A percentile compares a stretch with the other conserved stretches of the same genome.
Evolutionary conservation across 805 yeast genomes (phyloP).

Genomic region (Komagataella ulmi): DNA sequence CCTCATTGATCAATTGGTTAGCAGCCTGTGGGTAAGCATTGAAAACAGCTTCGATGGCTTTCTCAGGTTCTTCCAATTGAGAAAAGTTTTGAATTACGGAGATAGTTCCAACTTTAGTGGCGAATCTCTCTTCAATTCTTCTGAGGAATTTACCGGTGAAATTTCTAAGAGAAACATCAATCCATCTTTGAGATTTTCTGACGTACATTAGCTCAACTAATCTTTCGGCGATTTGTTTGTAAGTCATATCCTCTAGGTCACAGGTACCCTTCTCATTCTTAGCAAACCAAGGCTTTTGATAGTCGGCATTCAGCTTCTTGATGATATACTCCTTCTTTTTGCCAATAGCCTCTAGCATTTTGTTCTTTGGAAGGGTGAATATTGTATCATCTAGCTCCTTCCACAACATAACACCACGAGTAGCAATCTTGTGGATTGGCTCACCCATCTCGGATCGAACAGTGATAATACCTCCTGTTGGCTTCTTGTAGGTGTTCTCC

Average conservation of each 20-base stretch:
- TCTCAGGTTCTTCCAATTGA: slow-evolving; percentile 57
- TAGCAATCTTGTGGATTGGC: slow-evolving; percentile 97
- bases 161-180: slow-evolving; percentile 75
- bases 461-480: slow-evolving; percentile 94
- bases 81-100: slow-evolving; percentile 67
- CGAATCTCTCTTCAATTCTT: slow-evolving; percentile 95
- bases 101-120: slow-evolving; percentile 32
- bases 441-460: slow-evolving; percentile 99
- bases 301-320: slow-evolving; percentile 78
- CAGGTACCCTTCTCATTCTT: slow-evolving; percentile 62
- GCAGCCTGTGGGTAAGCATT: slow-evolving; percentile 60
- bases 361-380: slow-evolving; percentile 82
- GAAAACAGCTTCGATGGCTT: slow-evolving; percentile 45
- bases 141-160: slow-evolving; percentile 77
- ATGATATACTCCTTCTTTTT: slow-evolving; percentile 83
- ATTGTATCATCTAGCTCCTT: slow-evolving; percentile 92
- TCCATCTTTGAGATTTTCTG: slow-evolving; percentile 70
- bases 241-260: slow-evolving; percentile 93
- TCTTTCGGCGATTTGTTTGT: slow-evolving; percentile 80
- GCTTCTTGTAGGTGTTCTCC: slow-evolving; percentile 90
- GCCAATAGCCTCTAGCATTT: slow-evolving; percentile 65
- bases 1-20: slow-evolving; percentile 80
- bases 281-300: slow-evolving; percentile 98
- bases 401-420: slow-evolving; percentile 97
- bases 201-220: slow-evolving; percentile 82